phyloP scores from a whole-genome alignment of 2,329 filamentous ascomycete genomes.

The Hymenoscyphus salicellus region DNA sequence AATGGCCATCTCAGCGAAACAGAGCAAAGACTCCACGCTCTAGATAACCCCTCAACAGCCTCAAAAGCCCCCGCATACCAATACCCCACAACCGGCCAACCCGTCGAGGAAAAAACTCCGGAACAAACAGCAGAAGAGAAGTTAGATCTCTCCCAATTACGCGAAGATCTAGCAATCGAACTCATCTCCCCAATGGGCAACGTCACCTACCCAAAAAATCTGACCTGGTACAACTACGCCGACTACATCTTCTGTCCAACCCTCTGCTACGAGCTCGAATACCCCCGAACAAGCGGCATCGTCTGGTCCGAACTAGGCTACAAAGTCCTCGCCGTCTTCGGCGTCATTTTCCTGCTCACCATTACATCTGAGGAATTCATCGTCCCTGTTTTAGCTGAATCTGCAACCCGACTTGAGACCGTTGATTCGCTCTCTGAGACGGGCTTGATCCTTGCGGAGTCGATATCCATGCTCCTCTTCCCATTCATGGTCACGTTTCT shows the following conservation, averaged over 20 bases:
- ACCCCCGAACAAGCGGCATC: constrained; percentile 73
- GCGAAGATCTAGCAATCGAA: constrained; percentile 85
- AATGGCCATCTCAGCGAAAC: constrained; percentile 92
- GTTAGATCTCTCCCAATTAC: constrained; percentile 61
- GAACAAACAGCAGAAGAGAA: constrained; percentile 40
- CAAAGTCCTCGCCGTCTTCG: constrained; percentile 87
- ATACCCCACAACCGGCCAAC: constrained; percentile 56
- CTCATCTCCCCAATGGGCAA: constrained; percentile 86
- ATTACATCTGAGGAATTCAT: constrained; percentile 94
- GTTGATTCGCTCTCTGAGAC: constrained; percentile 55
- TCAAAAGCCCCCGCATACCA: constrained; percentile 69
- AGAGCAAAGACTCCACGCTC: constrained; percentile 70
- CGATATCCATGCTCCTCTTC: constrained; percentile 86
- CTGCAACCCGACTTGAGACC: constrained; percentile 51
- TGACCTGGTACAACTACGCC: constrained; percentile 75
- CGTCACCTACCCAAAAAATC: constrained; percentile 84
- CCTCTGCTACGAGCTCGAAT: constrained; percentile 95
- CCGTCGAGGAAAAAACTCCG: constrained; percentile 22
- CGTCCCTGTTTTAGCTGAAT: constrained; percentile 78
- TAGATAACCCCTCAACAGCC: constrained; percentile 73
- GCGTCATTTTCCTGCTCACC: constrained; percentile 92
- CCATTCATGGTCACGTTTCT: constrained; percentile 96
- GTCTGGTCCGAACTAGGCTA: constrained; percentile 78
- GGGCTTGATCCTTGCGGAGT: constrained; percentile 79
- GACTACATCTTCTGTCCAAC: constrained; percentile 93